phyloP scores from a whole-genome alignment of 1,284 basidiomycete genomes.

The Cryptococcus sp. region DNA sequence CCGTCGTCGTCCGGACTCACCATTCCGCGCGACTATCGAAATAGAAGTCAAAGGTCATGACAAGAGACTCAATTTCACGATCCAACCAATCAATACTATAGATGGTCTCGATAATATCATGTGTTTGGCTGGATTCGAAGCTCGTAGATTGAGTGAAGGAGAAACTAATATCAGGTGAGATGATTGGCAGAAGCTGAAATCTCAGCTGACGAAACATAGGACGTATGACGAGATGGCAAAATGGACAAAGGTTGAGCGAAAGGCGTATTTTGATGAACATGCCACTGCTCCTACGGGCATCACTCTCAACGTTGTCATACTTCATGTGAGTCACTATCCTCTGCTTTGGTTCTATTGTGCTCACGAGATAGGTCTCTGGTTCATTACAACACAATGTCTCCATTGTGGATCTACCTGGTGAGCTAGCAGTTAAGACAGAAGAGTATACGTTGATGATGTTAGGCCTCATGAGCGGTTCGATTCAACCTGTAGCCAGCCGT shows the following conservation, averaged over 20 bases:
- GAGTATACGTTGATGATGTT: too few species aligned
- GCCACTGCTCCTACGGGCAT: background rate
- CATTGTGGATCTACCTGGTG: constrained; percentile 30
- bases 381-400: constrained; percentile 13
- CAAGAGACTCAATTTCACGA: background rate
- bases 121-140: background rate
- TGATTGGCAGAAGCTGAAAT: background rate
- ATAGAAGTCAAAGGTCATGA: constrained; percentile 6
- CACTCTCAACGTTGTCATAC: constrained; percentile 19
- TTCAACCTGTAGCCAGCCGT: background rate
- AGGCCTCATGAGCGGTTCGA: constrained; percentile 8
- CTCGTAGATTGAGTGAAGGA: background rate
- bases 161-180: background rate
- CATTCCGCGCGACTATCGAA: constrained; percentile 12
- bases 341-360: background rate
- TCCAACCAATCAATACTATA: background rate
- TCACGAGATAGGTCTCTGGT: constrained; percentile 11
- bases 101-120: background rate
- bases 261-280: background rate
- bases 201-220: background rate
- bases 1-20: background rate
- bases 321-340: constrained; percentile 9
- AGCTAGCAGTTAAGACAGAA: background rate
- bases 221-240: background rate
- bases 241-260: background rate